A percentile compares a stretch with the other conserved stretches of the same genome.
phyloP scores from a whole-genome alignment of 1,284 basidiomycete genomes.

The Trichosporon ovoides region DNA sequence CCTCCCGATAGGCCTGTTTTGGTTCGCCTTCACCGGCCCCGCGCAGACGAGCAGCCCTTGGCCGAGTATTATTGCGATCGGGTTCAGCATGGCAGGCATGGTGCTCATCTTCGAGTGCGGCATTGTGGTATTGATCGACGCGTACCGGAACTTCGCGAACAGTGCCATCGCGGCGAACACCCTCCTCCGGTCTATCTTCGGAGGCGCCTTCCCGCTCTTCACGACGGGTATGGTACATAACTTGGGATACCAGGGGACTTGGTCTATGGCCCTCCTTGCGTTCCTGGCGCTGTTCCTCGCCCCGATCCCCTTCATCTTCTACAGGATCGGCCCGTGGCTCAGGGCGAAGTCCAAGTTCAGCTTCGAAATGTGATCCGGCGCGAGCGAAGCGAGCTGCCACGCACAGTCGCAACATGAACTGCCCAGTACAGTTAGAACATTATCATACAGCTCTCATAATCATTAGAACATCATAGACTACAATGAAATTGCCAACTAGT shows the following conservation, averaged over 20 bases:
- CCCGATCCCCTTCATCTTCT: slow-evolving; percentile 23
- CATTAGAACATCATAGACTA: too few relatives aligned
- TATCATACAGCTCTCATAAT: too few relatives aligned
- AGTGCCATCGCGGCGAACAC: slow-evolving; percentile 29
- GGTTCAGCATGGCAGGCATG: slow-evolving; percentile 22
- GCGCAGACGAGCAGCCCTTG: slow-evolving; percentile 19
- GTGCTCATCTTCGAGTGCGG: slow-evolving; percentile 23
- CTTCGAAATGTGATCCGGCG: slow-evolving; percentile 13
- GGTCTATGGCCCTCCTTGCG: slow-evolving; percentile 21
- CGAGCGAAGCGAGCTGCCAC: too few relatives aligned
- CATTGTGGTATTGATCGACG: slow-evolving; percentile 22
- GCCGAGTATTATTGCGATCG: slow-evolving; percentile 23
- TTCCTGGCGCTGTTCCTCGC: slow-evolving; percentile 15
- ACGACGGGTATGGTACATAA: slow-evolving; percentile 24
- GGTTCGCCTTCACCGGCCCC: slow-evolving; percentile 28
- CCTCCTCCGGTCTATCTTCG: slow-evolving; percentile 16
- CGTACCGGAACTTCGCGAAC: slow-evolving; percentile 25
- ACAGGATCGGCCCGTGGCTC: slow-evolving; percentile 8
- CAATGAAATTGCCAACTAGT: too few relatives aligned
- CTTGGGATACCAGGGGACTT: slow-evolving; percentile 18
- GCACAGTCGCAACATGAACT: too few relatives aligned
- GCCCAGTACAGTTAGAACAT: too few relatives aligned
- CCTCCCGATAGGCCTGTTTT: slow-evolving; percentile 22
- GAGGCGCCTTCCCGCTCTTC: slow-evolving; percentile 26
- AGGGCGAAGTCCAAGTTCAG: slow-evolving; percentile 17